Conservation (phyloP, 2,329 filamentous ascomycete genomes). For the Coleophoma crateriformis region DNA sequence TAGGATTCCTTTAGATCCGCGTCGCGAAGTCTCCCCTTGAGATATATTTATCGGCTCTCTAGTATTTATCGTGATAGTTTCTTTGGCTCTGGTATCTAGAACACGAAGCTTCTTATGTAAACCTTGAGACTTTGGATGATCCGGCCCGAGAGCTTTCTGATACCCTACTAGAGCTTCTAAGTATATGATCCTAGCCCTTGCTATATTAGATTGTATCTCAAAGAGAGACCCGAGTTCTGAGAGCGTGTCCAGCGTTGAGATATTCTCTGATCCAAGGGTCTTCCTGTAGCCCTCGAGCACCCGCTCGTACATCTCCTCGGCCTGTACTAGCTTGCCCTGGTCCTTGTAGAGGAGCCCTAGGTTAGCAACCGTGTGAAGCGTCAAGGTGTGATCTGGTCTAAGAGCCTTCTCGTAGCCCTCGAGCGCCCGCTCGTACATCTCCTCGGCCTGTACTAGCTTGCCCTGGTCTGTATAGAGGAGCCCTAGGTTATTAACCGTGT, state of each 20-base stretch:
- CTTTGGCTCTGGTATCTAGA: constrained; percentile 3
- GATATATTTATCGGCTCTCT: not conserved
- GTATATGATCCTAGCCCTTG: constrained; percentile 16
- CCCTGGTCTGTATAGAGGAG: too few relatives aligned
- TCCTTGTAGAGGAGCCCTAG: constrained; percentile 16
- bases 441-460: too few relatives aligned
- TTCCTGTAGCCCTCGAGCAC: constrained; percentile 16
- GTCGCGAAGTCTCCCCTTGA: not conserved
- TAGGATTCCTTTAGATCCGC: not conserved
- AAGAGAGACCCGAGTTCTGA: constrained; percentile 17
- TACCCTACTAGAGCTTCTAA: constrained; percentile 13
- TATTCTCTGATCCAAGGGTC: constrained; percentile 17
- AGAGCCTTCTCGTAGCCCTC: too few relatives aligned
- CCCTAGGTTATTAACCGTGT: too few relatives aligned
- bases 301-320: constrained; percentile 19
- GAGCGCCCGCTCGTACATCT: too few relatives aligned
- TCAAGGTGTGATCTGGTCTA: too few relatives aligned
- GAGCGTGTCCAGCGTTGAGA: constrained; percentile 1
- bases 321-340: too few relatives aligned
- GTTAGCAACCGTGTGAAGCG: too few relatives aligned
- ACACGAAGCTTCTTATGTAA: constrained; percentile 4
- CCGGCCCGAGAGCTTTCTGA: constrained; percentile 13
- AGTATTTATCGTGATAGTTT: not conserved
- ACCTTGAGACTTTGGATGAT: constrained; percentile 9
- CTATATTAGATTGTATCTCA: constrained; percentile 14